Percentiles rank a stretch among this genome's conserved stretches.
Evolutionary conservation across 139 green algal species (phyloP).

Genomic region (Chlorella ohadii): DNA sequence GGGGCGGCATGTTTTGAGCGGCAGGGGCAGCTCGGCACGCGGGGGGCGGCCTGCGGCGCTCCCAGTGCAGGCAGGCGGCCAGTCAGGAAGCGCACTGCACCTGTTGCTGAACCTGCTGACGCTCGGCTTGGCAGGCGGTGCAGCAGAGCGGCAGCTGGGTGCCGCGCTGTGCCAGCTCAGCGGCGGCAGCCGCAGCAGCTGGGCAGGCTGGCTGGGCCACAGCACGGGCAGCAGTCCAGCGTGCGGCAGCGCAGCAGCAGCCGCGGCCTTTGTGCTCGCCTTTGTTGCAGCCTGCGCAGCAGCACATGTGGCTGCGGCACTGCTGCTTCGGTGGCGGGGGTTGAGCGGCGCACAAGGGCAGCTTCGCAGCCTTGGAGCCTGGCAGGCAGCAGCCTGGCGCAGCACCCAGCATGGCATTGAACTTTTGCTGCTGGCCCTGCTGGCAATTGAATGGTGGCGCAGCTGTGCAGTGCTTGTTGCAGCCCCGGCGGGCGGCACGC

Average conservation of each 20-base stretch:
- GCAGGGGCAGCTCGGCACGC: not conserved
- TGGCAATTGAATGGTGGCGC: too few relatives aligned
- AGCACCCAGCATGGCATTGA: too few relatives aligned
- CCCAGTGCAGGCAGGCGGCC: too few relatives aligned
- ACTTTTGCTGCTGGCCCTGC: too few relatives aligned
- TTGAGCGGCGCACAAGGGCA: not conserved
- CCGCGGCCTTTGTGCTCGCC: not conserved
- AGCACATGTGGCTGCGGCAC: not conserved
- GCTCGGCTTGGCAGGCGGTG: not conserved
- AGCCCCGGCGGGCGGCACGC: not conserved
- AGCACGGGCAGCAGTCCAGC: not conserved
- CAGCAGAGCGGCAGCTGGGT: not conserved
- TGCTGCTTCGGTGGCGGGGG: not conserved
- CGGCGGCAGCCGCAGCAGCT: not conserved
- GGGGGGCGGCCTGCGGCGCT: too few relatives aligned
- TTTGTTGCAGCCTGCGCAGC: not conserved
- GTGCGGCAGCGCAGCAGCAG: not conserved
- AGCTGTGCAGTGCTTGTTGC: not conserved
- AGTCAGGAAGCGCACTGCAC: not conserved
- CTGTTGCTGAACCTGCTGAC: slow-evolving; percentile 2
- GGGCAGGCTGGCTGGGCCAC: not conserved
- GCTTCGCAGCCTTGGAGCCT: not conserved
- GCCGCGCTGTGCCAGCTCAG: not conserved
- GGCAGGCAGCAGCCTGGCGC: not conserved
- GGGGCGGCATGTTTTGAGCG: not conserved